phyloP scores from a whole-genome alignment of 2,329 filamentous ascomycete species.

The Microdochium paspali region DNA sequence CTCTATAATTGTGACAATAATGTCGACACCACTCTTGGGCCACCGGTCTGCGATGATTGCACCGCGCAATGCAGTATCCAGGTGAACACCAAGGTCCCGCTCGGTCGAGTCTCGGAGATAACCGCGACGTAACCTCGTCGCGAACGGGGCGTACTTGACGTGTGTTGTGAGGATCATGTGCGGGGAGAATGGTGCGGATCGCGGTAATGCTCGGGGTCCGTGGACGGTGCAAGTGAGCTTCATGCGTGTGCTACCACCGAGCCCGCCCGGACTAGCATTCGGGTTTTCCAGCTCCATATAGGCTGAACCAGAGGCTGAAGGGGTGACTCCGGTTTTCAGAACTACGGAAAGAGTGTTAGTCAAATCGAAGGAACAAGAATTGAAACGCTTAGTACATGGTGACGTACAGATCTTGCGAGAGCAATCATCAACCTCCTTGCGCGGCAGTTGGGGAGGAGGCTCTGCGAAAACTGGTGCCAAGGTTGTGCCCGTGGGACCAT shows the following conservation, averaged over 20 bases:
- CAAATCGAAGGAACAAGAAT: no score
- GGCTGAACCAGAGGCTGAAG: conserved; percentile 87
- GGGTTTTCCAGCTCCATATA: conserved; percentile 62
- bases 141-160: conserved; percentile 95
- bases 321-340: conserved; percentile 83
- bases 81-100: conserved; percentile 79
- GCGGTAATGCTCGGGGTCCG: conserved; percentile 81
- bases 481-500: conserved; percentile 75
- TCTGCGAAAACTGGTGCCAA: conserved; percentile 61
- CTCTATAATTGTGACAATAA: conserved; percentile 87
- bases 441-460: conserved; percentile 34
- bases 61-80: conserved; percentile 83
- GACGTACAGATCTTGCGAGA: conserved; percentile 79
- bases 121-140: conserved; percentile 69
- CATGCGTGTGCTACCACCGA: conserved; percentile 52
- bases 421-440: conserved; percentile 55
- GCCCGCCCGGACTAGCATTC: conserved; percentile 20
- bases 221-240: conserved; percentile 93
- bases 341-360: conserved; percentile 39
- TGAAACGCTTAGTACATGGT: background rate
- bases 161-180: conserved; percentile 87
- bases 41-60: conserved; percentile 88
- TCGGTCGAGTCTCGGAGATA: conserved; percentile 82
- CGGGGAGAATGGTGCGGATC: conserved; percentile 84
- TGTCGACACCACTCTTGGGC: conserved; percentile 98